phyloP scores from a whole-genome alignment of 2,329 filamentous ascomycete genomes.

The Elsinoe batatas region DNA sequence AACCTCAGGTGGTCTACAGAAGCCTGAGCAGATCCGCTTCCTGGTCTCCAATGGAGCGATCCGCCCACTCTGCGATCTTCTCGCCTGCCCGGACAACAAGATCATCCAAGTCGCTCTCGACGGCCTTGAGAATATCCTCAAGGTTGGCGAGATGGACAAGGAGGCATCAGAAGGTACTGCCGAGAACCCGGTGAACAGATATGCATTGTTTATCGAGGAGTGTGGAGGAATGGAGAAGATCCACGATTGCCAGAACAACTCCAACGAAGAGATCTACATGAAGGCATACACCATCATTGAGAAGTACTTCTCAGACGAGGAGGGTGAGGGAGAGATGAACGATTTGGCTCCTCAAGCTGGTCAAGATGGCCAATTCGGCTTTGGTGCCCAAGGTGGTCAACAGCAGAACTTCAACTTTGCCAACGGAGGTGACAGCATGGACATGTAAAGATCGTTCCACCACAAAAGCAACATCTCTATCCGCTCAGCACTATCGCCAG shows the following conservation, averaged over 20 bases:
- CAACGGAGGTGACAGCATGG: constrained; percentile 63
- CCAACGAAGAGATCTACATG: constrained; percentile 99
- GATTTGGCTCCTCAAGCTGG: constrained; percentile 64
- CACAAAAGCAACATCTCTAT: neutral
- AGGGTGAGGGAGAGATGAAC: constrained; percentile 73
- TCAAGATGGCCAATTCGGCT: constrained; percentile 68
- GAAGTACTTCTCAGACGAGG: constrained; percentile 99
- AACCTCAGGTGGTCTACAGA: constrained; percentile 92
- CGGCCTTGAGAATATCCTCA: constrained; percentile 96
- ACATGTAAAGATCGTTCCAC: constrained; percentile 35
- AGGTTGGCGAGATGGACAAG: constrained; percentile 98
- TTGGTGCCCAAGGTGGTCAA: constrained; percentile 57
- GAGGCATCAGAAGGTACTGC: constrained; percentile 65
- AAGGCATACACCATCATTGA: constrained; percentile 99
- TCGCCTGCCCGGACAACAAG: constrained; percentile 97
- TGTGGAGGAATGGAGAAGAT: constrained; percentile 99
- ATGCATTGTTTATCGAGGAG: constrained; percentile 96
- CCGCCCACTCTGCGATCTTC: constrained; percentile 89
- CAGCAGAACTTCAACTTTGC: constrained; percentile 91
- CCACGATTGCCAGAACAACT: constrained; percentile 98
- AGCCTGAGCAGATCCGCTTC: constrained; percentile 96
- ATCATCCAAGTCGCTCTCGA: constrained; percentile 98
- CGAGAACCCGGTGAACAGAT: constrained; percentile 79
- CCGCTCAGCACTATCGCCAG: neutral
- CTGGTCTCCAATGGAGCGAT: constrained; percentile 90